These are phyloP conservation scores for Rubia tinctorum DNA, from an alignment of 305 asterid genomes.

Conservation along the genomic window DNA sequence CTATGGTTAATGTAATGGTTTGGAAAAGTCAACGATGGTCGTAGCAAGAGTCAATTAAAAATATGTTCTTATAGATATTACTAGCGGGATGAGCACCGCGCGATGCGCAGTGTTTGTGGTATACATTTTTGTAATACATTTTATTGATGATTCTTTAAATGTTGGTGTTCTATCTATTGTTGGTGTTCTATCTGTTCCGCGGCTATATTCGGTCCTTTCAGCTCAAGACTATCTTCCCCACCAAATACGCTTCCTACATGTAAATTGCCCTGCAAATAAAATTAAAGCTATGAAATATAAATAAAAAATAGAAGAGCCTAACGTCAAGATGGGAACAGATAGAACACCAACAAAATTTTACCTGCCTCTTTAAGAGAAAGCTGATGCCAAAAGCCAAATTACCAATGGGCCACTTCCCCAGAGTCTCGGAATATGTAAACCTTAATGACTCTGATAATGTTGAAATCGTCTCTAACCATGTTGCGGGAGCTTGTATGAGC, in stretches of 20 bases:
- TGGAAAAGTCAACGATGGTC: too few species aligned
- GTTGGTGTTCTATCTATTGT: too few species aligned
- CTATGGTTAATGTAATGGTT: too few species aligned
- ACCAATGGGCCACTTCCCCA: conserved; percentile 99
- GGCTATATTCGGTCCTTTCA: conserved; percentile 74
- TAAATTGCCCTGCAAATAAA: conserved; percentile 63
- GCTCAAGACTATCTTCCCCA: conserved; percentile 69
- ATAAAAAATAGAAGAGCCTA: neutral
- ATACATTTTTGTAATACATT: too few species aligned
- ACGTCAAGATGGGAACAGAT: neutral
- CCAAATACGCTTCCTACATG: conserved; percentile 77
- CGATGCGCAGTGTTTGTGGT: too few species aligned
- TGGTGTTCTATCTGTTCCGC: too few species aligned
- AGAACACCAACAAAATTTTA: conserved; percentile 24
- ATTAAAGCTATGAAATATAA: conserved; percentile 8
- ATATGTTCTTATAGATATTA: too few species aligned
- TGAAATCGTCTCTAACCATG: conserved; percentile 94
- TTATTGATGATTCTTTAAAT: too few species aligned
- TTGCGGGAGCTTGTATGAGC: conserved; percentile 95
- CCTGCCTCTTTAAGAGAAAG: conserved; percentile 93
- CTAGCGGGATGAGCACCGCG: too few species aligned
- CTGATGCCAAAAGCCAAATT: conserved; percentile 98
- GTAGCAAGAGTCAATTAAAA: too few species aligned
- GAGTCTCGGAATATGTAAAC: conserved; percentile 91
- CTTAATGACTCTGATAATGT: conserved; percentile 93